Evolutionary conservation across 257 asterid genomes (phyloP).

Genomic region (Verbascum thapsus): DNA sequence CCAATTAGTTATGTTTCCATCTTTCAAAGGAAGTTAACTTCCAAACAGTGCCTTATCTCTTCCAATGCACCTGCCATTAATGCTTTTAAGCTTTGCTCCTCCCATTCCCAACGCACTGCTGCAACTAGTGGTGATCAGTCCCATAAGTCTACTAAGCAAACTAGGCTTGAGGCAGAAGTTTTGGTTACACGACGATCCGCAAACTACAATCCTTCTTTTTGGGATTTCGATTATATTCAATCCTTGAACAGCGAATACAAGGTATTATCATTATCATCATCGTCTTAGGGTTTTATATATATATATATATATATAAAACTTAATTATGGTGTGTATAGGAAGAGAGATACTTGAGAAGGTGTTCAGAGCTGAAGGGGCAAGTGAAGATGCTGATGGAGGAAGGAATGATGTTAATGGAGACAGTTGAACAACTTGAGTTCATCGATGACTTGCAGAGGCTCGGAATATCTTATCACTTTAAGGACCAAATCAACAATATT

Average conservation of each 20-base stretch:
- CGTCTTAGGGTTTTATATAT: background rate
- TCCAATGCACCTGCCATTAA: no score
- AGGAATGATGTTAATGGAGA: background rate
- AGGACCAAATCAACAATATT: constrained; percentile 23
- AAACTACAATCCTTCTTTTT: constrained; percentile 26
- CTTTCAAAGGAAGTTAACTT: no score
- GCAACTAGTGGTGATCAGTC: no score
- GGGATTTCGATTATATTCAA: constrained; percentile 28
- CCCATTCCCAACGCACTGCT: no score
- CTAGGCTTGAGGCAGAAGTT: no score
- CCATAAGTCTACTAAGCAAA: no score
- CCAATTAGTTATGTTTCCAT: no score
- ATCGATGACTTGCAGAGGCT: constrained; percentile 34
- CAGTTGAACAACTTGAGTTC: constrained; percentile 25
- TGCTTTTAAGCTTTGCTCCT: no score
- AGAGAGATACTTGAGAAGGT: constrained; percentile 1
- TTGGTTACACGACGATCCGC: constrained; percentile 23
- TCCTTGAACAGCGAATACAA: constrained; percentile 13
- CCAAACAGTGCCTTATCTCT: no score
- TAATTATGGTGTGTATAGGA: constrained; percentile 1
- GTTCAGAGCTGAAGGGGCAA: constrained; percentile 16
- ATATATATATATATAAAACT: background rate
- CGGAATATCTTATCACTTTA: constrained; percentile 30
- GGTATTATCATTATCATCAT: constrained; percentile 2
- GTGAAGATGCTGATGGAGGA: constrained; percentile 24